Evolutionary conservation across 2,329 filamentous ascomycete genomes (phyloP).

Genomic region (Phialophora chinensis): DNA sequence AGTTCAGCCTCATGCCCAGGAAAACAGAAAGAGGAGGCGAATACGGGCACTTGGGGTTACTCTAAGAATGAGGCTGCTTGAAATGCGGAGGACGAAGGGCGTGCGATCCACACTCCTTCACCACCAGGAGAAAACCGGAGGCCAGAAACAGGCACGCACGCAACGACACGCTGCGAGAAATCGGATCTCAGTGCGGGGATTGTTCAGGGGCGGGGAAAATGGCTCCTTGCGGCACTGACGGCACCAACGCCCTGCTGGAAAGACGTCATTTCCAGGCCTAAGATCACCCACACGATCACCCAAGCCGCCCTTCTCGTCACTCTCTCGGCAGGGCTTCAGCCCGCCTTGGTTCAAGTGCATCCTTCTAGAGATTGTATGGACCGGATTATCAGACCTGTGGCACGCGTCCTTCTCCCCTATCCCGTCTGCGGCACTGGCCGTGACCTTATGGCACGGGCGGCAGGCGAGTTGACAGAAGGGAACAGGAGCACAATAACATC

Average conservation of each 20-base stretch:
- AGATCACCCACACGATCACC: not conserved
- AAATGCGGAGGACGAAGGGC: slow-evolving; percentile 4
- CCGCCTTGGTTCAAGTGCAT: not conserved
- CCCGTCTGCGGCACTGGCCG: too few species aligned
- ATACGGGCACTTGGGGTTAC: not conserved
- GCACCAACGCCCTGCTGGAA: not conserved
- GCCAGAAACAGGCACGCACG: not conserved
- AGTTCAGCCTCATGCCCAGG: not conserved
- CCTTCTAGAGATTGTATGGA: too few species aligned
- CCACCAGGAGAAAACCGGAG: slow-evolving; percentile 5
- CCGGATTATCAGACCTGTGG: too few species aligned
- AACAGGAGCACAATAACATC: not conserved
- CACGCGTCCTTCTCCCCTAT: too few species aligned
- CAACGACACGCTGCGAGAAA: not conserved
- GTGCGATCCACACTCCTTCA: not conserved
- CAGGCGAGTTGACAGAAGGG: too few species aligned
- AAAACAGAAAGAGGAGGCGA: not conserved
- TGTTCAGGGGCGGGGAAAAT: not conserved
- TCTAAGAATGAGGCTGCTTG: not conserved
- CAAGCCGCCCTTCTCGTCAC: not conserved
- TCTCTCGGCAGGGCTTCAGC: not conserved
- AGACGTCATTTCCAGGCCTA: not conserved
- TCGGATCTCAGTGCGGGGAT: not conserved
- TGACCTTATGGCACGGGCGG: too few species aligned
- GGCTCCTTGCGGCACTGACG: not conserved